These are phyloP conservation scores for Colletotrichum limetticola DNA, from an alignment of 2,329 filamentous ascomycete genomes.

Conservation along the genomic window DNA sequence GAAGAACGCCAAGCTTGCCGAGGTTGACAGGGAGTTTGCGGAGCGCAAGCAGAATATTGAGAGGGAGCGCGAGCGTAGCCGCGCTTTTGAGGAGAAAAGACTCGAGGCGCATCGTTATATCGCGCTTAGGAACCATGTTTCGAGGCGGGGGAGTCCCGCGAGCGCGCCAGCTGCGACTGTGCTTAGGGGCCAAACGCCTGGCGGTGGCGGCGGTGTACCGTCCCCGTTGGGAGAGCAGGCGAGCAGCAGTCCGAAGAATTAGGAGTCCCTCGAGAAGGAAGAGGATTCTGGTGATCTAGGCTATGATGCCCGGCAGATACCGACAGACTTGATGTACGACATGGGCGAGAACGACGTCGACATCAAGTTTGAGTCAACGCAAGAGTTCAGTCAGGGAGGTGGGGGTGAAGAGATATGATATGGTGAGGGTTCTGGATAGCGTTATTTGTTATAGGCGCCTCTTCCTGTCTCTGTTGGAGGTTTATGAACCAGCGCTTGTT, in stretches of 20 bases:
- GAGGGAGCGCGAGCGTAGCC: constrained; percentile 60
- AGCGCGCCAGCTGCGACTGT: constrained; percentile 32
- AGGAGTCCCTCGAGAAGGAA: neutral
- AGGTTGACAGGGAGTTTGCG: constrained; percentile 57
- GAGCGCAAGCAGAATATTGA: constrained; percentile 53
- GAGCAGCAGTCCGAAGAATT: neutral
- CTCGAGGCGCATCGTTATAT: constrained; percentile 57
- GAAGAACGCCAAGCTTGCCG: constrained; percentile 52
- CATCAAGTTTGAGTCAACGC: neutral
- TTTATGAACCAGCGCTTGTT: neutral
- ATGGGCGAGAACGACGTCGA: neutral
- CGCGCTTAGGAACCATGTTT: constrained; percentile 24
- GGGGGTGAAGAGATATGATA: neutral
- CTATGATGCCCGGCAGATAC: neutral
- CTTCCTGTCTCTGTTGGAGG: neutral
- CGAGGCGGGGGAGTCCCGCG: constrained; percentile 33
- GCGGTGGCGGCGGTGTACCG: neutral
- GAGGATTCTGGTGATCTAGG: neutral
- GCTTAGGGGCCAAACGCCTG: constrained; percentile 22
- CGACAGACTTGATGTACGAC: neutral
- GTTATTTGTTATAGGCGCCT: neutral
- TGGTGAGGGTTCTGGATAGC: neutral
- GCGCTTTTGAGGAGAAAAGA: constrained; percentile 60
- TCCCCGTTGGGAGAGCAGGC: neutral
- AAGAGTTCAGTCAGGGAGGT: neutral